These are phyloP conservation scores for Ceratocystis colombiana DNA, from an alignment of 2,329 filamentous ascomycete species.

Conservation along the genomic window DNA sequence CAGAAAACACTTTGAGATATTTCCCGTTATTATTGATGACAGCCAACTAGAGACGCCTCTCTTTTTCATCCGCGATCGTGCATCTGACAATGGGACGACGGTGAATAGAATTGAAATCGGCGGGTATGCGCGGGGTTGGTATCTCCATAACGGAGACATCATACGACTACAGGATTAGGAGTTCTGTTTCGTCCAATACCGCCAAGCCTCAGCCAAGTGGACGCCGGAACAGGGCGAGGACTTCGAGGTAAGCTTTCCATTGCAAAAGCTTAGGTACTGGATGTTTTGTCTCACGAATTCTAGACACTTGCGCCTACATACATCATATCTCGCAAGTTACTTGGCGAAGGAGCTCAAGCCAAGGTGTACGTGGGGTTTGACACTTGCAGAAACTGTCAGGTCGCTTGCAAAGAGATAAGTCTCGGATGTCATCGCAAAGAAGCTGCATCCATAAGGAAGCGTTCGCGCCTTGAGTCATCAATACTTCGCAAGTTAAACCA, in stretches of 20 bases:
- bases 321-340: slow-evolving; percentile 32
- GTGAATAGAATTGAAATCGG: slow-evolving; percentile 42
- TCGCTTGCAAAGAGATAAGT: slow-evolving; percentile 51
- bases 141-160: slow-evolving; percentile 43
- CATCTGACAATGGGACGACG: slow-evolving; percentile 45
- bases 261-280: not conserved
- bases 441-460: slow-evolving; percentile 39
- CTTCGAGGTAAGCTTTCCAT: slow-evolving; percentile 12
- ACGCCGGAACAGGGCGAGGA: not conserved
- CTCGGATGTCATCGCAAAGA: not conserved
- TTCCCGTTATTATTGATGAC: slow-evolving; percentile 22
- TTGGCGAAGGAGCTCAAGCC: slow-evolving; percentile 35
- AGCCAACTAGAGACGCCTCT: slow-evolving; percentile 11
- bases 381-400: slow-evolving; percentile 43
- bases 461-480: slow-evolving; percentile 28
- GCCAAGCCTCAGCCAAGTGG: slow-evolving; percentile 14
- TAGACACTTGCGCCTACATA: slow-evolving; percentile 34
- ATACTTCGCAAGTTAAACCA: slow-evolving; percentile 46
- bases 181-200: slow-evolving; percentile 32
- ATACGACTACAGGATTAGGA: slow-evolving; percentile 37
- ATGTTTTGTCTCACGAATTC: slow-evolving; percentile 7
- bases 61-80: slow-evolving; percentile 47
- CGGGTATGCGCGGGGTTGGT: slow-evolving; percentile 35
- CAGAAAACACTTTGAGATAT: slow-evolving; percentile 25
- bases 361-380: slow-evolving; percentile 38